These are phyloP conservation scores for Arabidopsis arenosa DNA, from an alignment of 345 rosid species.

Conservation along the genomic window DNA sequence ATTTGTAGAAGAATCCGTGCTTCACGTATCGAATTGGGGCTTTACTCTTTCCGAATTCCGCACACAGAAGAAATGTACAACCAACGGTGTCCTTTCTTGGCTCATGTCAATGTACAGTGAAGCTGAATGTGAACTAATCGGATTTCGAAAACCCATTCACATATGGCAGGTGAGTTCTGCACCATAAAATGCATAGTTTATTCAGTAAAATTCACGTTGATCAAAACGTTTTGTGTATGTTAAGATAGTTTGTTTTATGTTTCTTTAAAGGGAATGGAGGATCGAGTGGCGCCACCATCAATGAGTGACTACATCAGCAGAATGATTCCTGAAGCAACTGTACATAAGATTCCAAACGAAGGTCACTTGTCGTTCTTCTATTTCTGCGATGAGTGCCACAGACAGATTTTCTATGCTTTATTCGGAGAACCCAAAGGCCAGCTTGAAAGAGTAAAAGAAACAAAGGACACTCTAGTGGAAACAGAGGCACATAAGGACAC, in stretches of 20 bases:
- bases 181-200: not conserved
- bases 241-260: slow-evolving; percentile 8
- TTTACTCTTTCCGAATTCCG: slow-evolving; percentile 76
- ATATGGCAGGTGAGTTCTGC: slow-evolving; percentile 82
- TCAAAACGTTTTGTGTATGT: not conserved
- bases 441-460: slow-evolving; percentile 44
- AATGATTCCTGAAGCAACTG: slow-evolving; percentile 66
- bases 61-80: slow-evolving; percentile 65
- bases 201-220: not conserved
- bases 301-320: slow-evolving; percentile 70
- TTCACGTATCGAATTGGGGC: slow-evolving; percentile 85
- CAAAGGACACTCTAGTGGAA: slow-evolving; percentile 20
- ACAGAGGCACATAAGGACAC: slow-evolving; percentile 23
- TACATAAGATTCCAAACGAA: slow-evolving; percentile 72
- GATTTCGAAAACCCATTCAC: slow-evolving; percentile 81
- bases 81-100: slow-evolving; percentile 74
- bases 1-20: slow-evolving; percentile 79
- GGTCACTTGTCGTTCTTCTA: slow-evolving; percentile 84
- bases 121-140: slow-evolving; percentile 73
- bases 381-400: slow-evolving; percentile 86
- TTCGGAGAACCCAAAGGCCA: slow-evolving; percentile 79
- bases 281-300: slow-evolving; percentile 69
- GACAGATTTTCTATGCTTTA: slow-evolving; percentile 66
- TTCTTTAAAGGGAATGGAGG: slow-evolving; percentile 75
- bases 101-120: slow-evolving; percentile 75